A percentile compares a stretch with the other conserved stretches of the same genome.
Conservation (phyloP, 176 grass and related monocot genomes). For the Bothriochloa decipiens region DNA sequence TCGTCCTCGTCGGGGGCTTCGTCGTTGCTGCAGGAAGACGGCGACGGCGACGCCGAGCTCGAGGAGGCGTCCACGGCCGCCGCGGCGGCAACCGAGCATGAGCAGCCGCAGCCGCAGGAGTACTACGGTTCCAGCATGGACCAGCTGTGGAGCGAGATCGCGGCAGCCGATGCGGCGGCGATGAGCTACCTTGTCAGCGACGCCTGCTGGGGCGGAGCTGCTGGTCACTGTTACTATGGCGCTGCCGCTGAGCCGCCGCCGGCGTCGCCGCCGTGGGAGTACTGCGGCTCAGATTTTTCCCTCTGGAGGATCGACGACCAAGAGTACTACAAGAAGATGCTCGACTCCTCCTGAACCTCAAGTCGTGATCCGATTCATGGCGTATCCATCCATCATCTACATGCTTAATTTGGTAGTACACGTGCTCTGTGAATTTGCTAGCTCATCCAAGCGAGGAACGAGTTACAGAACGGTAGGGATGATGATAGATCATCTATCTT, state of each 20-base stretch:
- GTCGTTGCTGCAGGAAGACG: slow-evolving; percentile 13
- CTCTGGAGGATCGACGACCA: slow-evolving; percentile 88
- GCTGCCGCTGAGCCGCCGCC: neutral
- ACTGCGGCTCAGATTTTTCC: slow-evolving; percentile 57
- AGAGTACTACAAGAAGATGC: slow-evolving; percentile 66
- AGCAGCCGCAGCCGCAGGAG: neutral
- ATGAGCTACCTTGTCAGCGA: slow-evolving; percentile 29
- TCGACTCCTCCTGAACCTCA: slow-evolving; percentile 29
- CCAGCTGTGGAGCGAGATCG: slow-evolving; percentile 94
- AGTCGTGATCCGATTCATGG: neutral
- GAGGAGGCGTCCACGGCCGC: slow-evolving; percentile 22
- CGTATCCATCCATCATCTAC: neutral
- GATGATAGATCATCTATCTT: neutral
- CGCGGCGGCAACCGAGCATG: slow-evolving; percentile 12
- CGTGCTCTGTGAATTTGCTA: neutral
- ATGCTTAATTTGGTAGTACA: no score
- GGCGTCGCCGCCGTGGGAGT: slow-evolving; percentile 78
- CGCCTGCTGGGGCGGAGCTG: neutral
- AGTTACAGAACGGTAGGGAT: neutral
- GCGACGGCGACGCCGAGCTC: neutral
- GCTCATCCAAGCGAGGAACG: neutral
- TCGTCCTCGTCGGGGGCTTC: neutral
- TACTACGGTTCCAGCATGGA: slow-evolving; percentile 40
- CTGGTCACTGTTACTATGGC: neutral
- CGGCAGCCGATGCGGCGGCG: slow-evolving; percentile 42